Conservation (phyloP, 441 rosid species). For the Pelargonium cotyledonis region DNA sequence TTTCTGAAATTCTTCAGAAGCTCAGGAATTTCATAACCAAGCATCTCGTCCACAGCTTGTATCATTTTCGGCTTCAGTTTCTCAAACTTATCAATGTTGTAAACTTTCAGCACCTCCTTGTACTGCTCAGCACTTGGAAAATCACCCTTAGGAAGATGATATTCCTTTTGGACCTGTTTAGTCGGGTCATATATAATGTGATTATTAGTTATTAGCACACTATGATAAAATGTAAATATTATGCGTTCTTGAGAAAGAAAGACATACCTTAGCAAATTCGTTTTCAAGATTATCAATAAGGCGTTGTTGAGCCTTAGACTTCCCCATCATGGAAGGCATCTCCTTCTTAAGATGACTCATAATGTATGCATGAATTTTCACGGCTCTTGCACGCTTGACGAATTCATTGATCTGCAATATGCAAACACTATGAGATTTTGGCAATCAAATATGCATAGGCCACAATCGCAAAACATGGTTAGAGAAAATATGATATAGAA, state of each 20-base stretch:
- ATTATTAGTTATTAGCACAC: not conserved
- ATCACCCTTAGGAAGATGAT: conserved; percentile 79
- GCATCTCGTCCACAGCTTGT: conserved; percentile 84
- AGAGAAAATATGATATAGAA: conserved; percentile 13
- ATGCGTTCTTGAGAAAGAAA: not conserved
- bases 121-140: conserved; percentile 79
- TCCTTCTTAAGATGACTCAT: conserved; percentile 85
- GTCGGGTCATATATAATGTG: not conserved
- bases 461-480: not conserved
- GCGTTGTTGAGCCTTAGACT: conserved; percentile 78
- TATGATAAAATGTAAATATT: not conserved
- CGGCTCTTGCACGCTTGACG: conserved; percentile 93
- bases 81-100: conserved; percentile 80
- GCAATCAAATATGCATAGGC: not conserved
- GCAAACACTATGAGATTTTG: not conserved
- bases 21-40: conserved; percentile 82
- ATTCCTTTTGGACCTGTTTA: conserved; percentile 73
- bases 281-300: conserved; percentile 71
- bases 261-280: conserved; percentile 63
- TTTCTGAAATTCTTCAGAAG: conserved; percentile 74
- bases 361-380: conserved; percentile 84
- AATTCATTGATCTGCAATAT: conserved; percentile 73
- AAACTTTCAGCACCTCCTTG: conserved; percentile 59
- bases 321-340: conserved; percentile 94
- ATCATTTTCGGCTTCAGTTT: conserved; percentile 85